Percentiles rank a stretch among this genome's conserved stretches.
Evolutionary conservation across 2,329 filamentous ascomycete species (phyloP).

Genomic region (Fusarium globosum): DNA sequence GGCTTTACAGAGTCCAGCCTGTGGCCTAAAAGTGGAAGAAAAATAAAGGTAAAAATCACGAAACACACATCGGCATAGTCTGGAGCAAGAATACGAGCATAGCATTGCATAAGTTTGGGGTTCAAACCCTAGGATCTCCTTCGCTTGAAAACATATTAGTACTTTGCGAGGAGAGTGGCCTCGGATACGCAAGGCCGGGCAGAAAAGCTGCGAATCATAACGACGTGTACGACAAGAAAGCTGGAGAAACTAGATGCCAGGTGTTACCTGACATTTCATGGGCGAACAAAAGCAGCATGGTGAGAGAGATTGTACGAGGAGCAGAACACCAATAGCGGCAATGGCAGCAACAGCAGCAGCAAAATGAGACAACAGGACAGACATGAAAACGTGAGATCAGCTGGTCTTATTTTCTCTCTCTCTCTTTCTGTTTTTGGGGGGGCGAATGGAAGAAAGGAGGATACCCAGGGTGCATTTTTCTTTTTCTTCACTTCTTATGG

Average conservation of each 20-base stretch:
- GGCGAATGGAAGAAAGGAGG: constrained; percentile 16
- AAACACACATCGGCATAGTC: constrained; percentile 5
- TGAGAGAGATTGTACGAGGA: constrained; percentile 38
- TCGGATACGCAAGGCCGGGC: neutral
- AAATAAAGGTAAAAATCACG: constrained; percentile 4
- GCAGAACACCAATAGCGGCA: constrained; percentile 3
- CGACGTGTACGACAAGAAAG: constrained; percentile 40
- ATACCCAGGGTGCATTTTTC: constrained; percentile 42
- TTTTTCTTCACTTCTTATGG: constrained; percentile 32
- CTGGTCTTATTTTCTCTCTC: constrained; percentile 4
- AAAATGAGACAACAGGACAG: constrained; percentile 8
- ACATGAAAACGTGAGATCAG: neutral
- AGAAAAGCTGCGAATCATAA: constrained; percentile 17
- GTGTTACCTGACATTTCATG: neutral
- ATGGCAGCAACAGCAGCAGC: neutral
- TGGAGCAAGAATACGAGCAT: neutral
- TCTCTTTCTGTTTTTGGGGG: constrained; percentile 12
- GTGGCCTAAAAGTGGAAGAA: neutral
- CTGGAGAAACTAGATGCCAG: constrained; percentile 13
- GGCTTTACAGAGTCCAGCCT: constrained; percentile 14
- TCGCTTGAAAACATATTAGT: constrained; percentile 27
- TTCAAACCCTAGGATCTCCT: constrained; percentile 28
- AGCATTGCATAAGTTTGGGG: constrained; percentile 33
- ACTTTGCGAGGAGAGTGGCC: constrained; percentile 8
- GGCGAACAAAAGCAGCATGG: constrained; percentile 5